These are phyloP conservation scores for Euphorbia peplus DNA, from an alignment of 345 rosid genomes.

Conservation along the genomic window DNA sequence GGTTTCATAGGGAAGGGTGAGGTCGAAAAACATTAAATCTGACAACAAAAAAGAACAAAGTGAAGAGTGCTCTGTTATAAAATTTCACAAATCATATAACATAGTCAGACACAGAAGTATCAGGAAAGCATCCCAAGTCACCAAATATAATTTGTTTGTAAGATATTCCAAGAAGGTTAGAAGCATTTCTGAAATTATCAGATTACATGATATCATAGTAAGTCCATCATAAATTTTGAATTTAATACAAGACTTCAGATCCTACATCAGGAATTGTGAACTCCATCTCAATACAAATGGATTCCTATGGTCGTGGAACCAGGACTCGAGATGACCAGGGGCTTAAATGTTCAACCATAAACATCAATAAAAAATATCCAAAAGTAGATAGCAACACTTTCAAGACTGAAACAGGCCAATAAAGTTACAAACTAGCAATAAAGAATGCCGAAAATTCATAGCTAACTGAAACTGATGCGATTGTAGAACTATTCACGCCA, in stretches of 20 bases:
- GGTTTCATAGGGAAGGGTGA: slow-evolving; percentile 54
- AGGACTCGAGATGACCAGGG: no score
- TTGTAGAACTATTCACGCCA: no score
- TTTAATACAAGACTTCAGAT: not conserved
- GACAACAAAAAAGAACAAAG: not conserved
- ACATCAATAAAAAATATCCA: no score
- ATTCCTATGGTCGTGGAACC: no score
- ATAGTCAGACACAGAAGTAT: not conserved
- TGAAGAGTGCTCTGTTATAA: not conserved
- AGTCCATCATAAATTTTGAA: not conserved
- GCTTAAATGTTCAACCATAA: no score
- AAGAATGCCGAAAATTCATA: no score
- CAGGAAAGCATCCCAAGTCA: not conserved
- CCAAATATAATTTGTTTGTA: not conserved
- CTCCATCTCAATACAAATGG: no score
- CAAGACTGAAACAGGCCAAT: no score
- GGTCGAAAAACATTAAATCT: slow-evolving; percentile 56
- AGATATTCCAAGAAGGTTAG: not conserved
- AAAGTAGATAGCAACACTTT: no score
- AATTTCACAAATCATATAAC: not conserved
- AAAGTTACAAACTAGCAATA: no score
- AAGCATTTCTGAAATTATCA: not conserved
- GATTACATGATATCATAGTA: not conserved
- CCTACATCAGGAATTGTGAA: no score
- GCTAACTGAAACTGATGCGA: no score